Conservation (phyloP, 495 filamentous ascomycete genomes). For the Penicillium pulvis region DNA sequence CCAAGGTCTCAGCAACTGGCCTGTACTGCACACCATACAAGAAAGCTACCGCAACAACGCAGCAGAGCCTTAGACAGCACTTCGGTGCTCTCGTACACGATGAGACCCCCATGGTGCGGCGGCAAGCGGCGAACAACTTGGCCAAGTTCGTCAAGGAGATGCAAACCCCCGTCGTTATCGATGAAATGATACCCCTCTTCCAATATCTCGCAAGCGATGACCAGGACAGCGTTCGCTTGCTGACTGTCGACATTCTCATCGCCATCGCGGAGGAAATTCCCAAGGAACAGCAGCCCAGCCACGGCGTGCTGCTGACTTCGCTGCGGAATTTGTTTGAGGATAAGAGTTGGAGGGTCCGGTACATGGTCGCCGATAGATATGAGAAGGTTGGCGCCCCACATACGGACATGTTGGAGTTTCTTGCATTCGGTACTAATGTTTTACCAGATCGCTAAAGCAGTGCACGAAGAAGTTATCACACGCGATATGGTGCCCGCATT, state of each 20-base stretch:
- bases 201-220: constrained; percentile 95
- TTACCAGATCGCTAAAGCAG: constrained; percentile 88
- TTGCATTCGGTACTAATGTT: constrained; percentile 18
- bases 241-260: constrained; percentile 96
- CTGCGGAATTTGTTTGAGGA: constrained; percentile 93
- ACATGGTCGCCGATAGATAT: constrained; percentile 98
- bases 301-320: constrained; percentile 87
- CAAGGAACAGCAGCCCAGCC: constrained; percentile 95
- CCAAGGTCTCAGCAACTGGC: constrained; percentile 96
- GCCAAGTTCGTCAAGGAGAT: constrained; percentile 98
- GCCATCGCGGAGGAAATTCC: constrained; percentile 96
- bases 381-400: constrained; percentile 73
- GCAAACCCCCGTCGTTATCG: constrained; percentile 84
- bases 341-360: constrained; percentile 98
- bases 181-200: constrained; percentile 98
- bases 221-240: constrained; percentile 92
- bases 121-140: constrained; percentile 93
- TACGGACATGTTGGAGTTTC: not conserved
- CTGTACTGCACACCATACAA: constrained; percentile 91
- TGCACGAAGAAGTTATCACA: constrained; percentile 93
- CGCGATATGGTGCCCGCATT: constrained; percentile 95
- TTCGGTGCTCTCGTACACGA: constrained; percentile 93
- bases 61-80: constrained; percentile 86
- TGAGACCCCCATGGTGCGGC: constrained; percentile 97
- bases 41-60: constrained; percentile 78